Evolutionary conservation across 2,329 filamentous ascomycete species (phyloP).

Genomic region (Phialemonium atrogriseum): DNA sequence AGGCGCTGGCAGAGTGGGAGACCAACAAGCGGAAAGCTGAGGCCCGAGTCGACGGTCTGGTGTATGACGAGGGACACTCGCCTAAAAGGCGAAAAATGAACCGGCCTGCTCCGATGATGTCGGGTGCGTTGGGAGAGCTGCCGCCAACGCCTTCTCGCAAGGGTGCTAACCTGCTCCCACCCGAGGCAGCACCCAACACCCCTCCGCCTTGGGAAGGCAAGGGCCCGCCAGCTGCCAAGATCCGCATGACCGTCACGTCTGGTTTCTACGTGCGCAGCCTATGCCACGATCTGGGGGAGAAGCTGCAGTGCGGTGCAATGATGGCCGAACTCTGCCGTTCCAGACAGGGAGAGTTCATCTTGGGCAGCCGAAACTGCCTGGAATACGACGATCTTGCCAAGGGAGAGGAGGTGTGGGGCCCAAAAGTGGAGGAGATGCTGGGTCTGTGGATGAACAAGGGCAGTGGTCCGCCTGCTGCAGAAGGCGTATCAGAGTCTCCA

Average conservation of each 20-base stretch:
- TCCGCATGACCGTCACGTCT: slow-evolving; percentile 87
- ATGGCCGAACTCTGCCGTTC: slow-evolving; percentile 81
- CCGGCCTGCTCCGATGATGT: slow-evolving; percentile 37
- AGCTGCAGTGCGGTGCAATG: slow-evolving; percentile 70
- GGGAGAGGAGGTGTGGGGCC: slow-evolving; percentile 76
- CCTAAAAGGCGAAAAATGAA: slow-evolving; percentile 16
- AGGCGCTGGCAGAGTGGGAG: slow-evolving; percentile 47
- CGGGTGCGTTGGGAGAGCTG: slow-evolving; percentile 44
- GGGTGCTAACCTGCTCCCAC: slow-evolving; percentile 47
- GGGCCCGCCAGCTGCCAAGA: slow-evolving; percentile 66
- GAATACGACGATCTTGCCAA: slow-evolving; percentile 69
- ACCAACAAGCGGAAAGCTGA: slow-evolving; percentile 50
- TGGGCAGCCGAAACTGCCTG: slow-evolving; percentile 63
- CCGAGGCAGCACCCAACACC: slow-evolving; percentile 34
- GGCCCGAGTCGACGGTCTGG: slow-evolving; percentile 47
- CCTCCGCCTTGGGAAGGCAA: slow-evolving; percentile 51
- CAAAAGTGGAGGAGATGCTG: slow-evolving; percentile 56
- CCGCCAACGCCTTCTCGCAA: slow-evolving; percentile 33
- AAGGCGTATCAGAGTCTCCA: too few species aligned
- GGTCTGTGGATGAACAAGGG: slow-evolving; percentile 18
- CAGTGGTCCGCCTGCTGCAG: too few species aligned
- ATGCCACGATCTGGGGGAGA: slow-evolving; percentile 82
- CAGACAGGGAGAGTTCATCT: slow-evolving; percentile 71
- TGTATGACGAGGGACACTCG: slow-evolving; percentile 32
- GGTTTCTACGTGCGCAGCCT: slow-evolving; percentile 96